These are phyloP conservation scores for Puccinia novopanici DNA, from an alignment of 1,284 basidiomycete genomes.

Conservation along the genomic window DNA sequence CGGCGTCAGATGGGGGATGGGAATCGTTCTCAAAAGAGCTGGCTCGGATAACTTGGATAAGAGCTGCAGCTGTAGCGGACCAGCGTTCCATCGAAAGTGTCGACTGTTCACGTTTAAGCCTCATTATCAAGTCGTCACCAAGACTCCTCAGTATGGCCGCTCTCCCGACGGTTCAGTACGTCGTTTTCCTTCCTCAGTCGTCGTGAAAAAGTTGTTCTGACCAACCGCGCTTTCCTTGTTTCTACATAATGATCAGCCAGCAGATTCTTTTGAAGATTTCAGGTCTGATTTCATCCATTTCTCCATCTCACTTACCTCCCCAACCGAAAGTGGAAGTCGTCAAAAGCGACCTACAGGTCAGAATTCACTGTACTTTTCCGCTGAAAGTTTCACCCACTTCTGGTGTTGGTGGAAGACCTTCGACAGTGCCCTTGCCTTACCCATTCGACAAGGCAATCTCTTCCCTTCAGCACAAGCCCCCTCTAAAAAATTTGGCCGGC, in stretches of 20 bases:
- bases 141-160: slow-evolving; percentile 63
- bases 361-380: slow-evolving; percentile 84
- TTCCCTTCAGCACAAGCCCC: slow-evolving; percentile 72
- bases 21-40: slow-evolving; percentile 78
- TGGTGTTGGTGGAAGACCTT: slow-evolving; percentile 89
- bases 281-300: slow-evolving; percentile 93
- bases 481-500: slow-evolving; percentile 84
- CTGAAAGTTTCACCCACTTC: slow-evolving; percentile 84
- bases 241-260: slow-evolving; percentile 52
- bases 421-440: slow-evolving; percentile 75
- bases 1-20: slow-evolving; percentile 86
- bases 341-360: slow-evolving; percentile 56
- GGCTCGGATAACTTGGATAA: slow-evolving; percentile 68
- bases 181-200: slow-evolving; percentile 62
- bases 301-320: slow-evolving; percentile 78
- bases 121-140: slow-evolving; percentile 76
- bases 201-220: neutral
- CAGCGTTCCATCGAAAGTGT: slow-evolving; percentile 75
- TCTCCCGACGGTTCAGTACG: slow-evolving; percentile 57
- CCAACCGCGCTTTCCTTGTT: neutral
- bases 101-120: slow-evolving; percentile 78
- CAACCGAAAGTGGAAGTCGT: slow-evolving; percentile 42
- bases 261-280: slow-evolving; percentile 85
- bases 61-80: slow-evolving; percentile 64
- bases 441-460: slow-evolving; percentile 80